Conservation (phyloP, 176 grass and related monocot species). For the Secale cereale region DNA sequence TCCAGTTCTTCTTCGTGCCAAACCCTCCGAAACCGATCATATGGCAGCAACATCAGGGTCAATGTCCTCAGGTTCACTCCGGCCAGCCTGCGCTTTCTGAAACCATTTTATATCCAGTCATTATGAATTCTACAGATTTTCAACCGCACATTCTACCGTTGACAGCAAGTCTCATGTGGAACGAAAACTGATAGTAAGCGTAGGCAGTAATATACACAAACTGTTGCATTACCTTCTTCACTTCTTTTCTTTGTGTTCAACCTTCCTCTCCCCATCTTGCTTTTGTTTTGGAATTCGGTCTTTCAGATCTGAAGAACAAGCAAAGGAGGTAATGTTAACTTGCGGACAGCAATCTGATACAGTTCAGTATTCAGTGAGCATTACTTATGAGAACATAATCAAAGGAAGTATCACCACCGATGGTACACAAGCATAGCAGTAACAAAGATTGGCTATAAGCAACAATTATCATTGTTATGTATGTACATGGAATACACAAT, state of each 20-base stretch:
- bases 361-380: neutral
- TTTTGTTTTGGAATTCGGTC: conserved; percentile 76
- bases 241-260: conserved; percentile 75
- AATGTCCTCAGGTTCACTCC: too few species aligned
- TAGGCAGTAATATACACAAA: neutral
- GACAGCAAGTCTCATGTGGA: neutral
- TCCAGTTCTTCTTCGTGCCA: conserved; percentile 15
- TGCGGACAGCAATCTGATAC: neutral
- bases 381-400: neutral
- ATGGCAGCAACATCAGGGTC: too few species aligned
- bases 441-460: neutral
- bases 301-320: conserved; percentile 57
- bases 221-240: conserved; percentile 64
- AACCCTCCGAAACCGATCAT: conserved; percentile 44
- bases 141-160: neutral
- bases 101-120: neutral
- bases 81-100: conserved; percentile 70
- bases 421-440: neutral
- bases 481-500: neutral
- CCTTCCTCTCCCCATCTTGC: conserved; percentile 83
- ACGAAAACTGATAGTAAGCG: neutral
- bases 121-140: conserved; percentile 13
- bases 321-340: neutral
- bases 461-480: neutral
- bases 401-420: neutral